These are phyloP conservation scores for Lotmaria passim DNA, from an alignment of 208 protist genomes.

Conservation along the genomic window DNA sequence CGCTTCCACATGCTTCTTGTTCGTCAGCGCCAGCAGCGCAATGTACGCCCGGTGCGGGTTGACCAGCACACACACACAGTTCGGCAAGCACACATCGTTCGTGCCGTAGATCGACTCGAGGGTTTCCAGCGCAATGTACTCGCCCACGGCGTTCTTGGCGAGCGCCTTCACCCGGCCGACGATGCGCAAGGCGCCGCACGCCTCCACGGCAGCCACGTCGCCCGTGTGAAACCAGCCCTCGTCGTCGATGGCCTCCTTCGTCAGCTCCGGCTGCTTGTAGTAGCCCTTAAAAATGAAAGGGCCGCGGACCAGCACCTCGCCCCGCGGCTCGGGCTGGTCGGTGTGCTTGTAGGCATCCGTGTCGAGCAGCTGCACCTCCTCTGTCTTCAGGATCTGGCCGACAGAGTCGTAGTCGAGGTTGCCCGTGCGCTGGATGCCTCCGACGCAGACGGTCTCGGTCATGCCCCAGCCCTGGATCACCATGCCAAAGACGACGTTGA, in stretches of 20 bases:
- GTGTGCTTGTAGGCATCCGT: slow-evolving; percentile 83
- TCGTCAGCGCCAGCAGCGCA: slow-evolving; percentile 55
- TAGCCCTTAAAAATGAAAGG: slow-evolving; percentile 87
- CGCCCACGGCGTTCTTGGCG: slow-evolving; percentile 91
- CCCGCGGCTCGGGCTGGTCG: slow-evolving; percentile 69
- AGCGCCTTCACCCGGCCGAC: slow-evolving; percentile 92
- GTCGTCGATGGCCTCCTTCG: slow-evolving; percentile 70
- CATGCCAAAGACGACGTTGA: slow-evolving; percentile 83
- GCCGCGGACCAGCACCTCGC: slow-evolving; percentile 82
- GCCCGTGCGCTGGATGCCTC: slow-evolving; percentile 60
- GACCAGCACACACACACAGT: slow-evolving; percentile 78
- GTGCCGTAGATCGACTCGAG: slow-evolving; percentile 78
- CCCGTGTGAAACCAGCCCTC: slow-evolving; percentile 92
- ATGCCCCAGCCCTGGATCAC: slow-evolving; percentile 90
- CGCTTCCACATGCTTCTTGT: slow-evolving; percentile 46
- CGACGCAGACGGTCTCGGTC: slow-evolving; percentile 82
- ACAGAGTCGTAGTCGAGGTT: slow-evolving; percentile 76
- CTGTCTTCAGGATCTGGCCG: slow-evolving; percentile 67
- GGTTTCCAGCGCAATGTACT: slow-evolving; percentile 91
- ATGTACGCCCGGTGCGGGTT: slow-evolving; percentile 81
- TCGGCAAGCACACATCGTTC: slow-evolving; percentile 55
- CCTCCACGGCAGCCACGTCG: slow-evolving; percentile 75
- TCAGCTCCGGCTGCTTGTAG: slow-evolving; percentile 87
- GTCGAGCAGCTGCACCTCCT: slow-evolving; percentile 92
- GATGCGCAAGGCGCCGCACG: slow-evolving; percentile 69